Base-by-base conservation (phyloP, 2,329 filamentous ascomycete genomes). In the Xylariaceae sp. region DNA sequence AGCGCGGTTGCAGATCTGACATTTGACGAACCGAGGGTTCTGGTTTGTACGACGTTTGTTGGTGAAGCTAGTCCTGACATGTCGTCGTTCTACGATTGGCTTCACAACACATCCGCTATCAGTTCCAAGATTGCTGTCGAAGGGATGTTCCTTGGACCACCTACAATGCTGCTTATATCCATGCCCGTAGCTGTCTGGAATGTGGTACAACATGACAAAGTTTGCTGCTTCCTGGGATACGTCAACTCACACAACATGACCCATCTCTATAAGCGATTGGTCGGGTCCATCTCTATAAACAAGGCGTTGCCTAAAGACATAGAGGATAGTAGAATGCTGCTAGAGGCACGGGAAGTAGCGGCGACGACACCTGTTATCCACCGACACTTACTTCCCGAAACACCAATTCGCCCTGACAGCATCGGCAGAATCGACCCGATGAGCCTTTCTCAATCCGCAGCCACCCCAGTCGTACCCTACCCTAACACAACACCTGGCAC, bases 161-260 rank as follows among this genome's bases (percentile, higher is more conserved):
- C 86, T 1, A 88, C 86, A 0, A 87, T 88, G 76, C 73, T 88
- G 7, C 74, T 88, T 26, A 85, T 88, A 51, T 88, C 86, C 3
- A 88, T 88, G 82, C 85, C 86, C 3, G 78, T 82, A 55, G 78
- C 80, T 4, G 78, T 88, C 12, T 88, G 85, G 84, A 85, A 82
- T 62, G 78, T 87, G 19, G 82, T 88, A 6, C 83, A 87, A 71
- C 82, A 86, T 58, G 85, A 88, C 62, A 87, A 87, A 66, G 85
- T 87, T 19, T 88, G 86, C 71, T 86, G 82, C 63, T 87, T 86
- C 58, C 68, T 88, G 41, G 86, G 86, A 28, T 85, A 86, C 63
- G 83, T 88, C 63, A 87, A 82, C 64, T 88, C 86, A 1, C 84
- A 87, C 65, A 88, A 88, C 71, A 84, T 88, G 81, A 83, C 85